Evolutionary conservation across 2,329 filamentous ascomycete species (phyloP).

Genomic region (Curvularia sp.): DNA sequence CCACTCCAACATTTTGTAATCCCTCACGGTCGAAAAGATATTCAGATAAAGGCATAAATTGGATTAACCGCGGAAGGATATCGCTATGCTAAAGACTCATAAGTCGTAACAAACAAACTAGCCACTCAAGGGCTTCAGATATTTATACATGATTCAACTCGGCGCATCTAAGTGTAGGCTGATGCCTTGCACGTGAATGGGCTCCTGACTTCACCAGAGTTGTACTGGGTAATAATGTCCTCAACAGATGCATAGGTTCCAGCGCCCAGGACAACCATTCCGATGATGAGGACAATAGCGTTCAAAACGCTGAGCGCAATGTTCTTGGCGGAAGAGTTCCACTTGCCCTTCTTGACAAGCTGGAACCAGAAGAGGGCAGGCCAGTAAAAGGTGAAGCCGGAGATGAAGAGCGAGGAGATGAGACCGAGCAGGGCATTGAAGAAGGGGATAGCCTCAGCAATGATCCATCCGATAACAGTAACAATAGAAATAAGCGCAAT

Average conservation of each 20-base stretch:
- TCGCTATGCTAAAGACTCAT: constrained; percentile 10
- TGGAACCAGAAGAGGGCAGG: constrained; percentile 50
- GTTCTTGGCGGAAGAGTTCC: constrained; percentile 46
- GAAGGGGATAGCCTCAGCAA: constrained; percentile 73
- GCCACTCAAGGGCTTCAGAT: constrained; percentile 6
- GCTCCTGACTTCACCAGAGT: constrained; percentile 46
- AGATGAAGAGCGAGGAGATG: constrained; percentile 67
- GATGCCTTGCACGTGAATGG: constrained; percentile 51
- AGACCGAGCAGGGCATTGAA: constrained; percentile 74
- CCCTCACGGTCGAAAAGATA: neutral
- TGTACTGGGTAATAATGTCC: constrained; percentile 54
- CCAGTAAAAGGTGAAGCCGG: constrained; percentile 68
- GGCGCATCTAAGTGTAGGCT: constrained; percentile 37
- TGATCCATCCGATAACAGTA: constrained; percentile 71
- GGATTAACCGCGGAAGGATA: neutral
- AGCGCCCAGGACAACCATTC: constrained; percentile 43
- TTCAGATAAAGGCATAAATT: neutral
- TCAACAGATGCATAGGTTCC: constrained; percentile 56
- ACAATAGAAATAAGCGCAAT: constrained; percentile 61
- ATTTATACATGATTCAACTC: constrained; percentile 7
- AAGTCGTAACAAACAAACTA: constrained; percentile 12
- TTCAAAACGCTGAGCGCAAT: constrained; percentile 42
- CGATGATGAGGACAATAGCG: constrained; percentile 38
- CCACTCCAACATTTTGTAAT: neutral
- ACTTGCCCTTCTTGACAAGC: constrained; percentile 54